Conservation (phyloP, 1,284 basidiomycete genomes). For the Boletus semigastroideus region DNA sequence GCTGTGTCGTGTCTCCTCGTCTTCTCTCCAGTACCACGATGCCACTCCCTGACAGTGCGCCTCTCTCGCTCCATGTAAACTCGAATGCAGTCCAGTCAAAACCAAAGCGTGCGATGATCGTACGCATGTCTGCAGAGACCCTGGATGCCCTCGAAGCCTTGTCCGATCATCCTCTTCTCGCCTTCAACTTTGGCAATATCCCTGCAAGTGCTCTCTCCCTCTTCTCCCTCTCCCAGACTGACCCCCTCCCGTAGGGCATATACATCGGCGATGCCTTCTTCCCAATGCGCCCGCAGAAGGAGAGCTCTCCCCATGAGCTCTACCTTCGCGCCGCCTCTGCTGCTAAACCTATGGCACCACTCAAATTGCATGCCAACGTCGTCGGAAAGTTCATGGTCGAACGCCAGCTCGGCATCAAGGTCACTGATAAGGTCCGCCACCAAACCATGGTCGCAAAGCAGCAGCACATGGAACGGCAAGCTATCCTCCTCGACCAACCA, state of each 20-base stretch:
- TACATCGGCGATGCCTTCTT: conserved; percentile 63
- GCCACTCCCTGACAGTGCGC: conserved; percentile 58
- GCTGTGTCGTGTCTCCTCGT: background rate
- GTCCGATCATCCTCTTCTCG: conserved; percentile 45
- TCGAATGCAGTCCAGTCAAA: conserved; percentile 52
- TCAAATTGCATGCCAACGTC: conserved; percentile 72
- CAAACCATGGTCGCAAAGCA: conserved; percentile 56
- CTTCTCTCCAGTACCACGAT: conserved; percentile 45
- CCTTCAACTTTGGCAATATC: conserved; percentile 58
- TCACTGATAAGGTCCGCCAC: conserved; percentile 55
- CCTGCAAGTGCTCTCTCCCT: conserved; percentile 44
- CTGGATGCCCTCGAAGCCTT: conserved; percentile 60
- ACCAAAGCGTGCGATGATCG: conserved; percentile 69
- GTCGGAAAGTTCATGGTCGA: conserved; percentile 65
- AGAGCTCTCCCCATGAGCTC: conserved; percentile 62
- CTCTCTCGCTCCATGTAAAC: conserved; percentile 57
- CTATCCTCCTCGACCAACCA: conserved; percentile 48
- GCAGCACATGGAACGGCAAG: conserved; percentile 52
- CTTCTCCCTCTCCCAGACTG: background rate
- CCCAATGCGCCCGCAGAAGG: conserved; percentile 51
- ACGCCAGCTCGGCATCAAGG: conserved; percentile 51
- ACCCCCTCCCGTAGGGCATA: conserved; percentile 49
- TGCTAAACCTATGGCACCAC: conserved; percentile 55
- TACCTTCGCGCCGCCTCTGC: conserved; percentile 62
- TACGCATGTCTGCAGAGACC: conserved; percentile 67